Base-by-base conservation (phyloP, 2,329 filamentous ascomycete species). In the Microsporum canis region DNA sequence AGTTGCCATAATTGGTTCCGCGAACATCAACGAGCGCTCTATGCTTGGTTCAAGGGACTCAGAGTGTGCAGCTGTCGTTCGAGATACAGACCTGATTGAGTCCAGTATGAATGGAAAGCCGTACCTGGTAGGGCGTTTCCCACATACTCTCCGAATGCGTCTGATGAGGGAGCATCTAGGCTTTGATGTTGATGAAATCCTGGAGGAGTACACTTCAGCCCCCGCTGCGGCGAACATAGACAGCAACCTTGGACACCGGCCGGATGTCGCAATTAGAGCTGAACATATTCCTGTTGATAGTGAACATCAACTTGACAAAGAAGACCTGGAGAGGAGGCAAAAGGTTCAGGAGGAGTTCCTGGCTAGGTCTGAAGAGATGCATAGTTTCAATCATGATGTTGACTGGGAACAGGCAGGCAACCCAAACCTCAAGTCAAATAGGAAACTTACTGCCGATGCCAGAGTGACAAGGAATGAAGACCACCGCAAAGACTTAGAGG, bases 101-200 rank as follows among this genome's bases (percentile, higher is more conserved):
- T 86, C 85, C 17, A 76, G 73, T 62, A 95, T 96, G 88, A 81
- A 86, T 64, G 88, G 89, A 1, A 77, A 80, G 27, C 84, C 84
- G 0, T 95, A 82, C 77, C 80, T 79, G 45, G 92, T 89, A 8
- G 86, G 85, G 4, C 82, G 83, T 61, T 91, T 92, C 69, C 91
- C 91, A 1, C 79, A 89, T 7, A 89, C 87, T 1, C 85, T 96
- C 10, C 87, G 92, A 23, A 84, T 91, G 47, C 85, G 91, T 70
- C 83, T 96, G 64, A 96, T 90, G 84, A 85, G 91, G 67, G 95
- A 96, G 77, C 92, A 96, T 71, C 82, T 96, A 1, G 92, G 92
- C 49, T 41, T 67, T 29, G 64, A 97, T 70, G 90, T 96, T 3
- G 94, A 99, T 72, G 88, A 89, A 69, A 86, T 96, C 63, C 84